A percentile compares a stretch with the other conserved stretches of the same genome.
These are phyloP conservation scores for Persicaria maculosa DNA, from an alignment of 148 eudicot genomes.

Conservation along the genomic window DNA sequence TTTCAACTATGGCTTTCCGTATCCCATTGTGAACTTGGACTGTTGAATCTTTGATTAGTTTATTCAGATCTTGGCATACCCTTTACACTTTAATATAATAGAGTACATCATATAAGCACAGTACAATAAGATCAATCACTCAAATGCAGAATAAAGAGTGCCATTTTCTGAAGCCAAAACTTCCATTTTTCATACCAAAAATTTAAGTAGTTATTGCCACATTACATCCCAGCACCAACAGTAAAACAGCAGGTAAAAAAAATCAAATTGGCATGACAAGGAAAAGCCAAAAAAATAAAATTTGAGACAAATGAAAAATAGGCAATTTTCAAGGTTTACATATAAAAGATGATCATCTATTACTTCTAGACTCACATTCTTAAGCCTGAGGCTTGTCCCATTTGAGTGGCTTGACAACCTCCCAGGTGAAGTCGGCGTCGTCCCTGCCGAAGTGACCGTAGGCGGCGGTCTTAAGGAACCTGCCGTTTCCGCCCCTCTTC, in stretches of 20 bases:
- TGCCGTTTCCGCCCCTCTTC: slow-evolving; percentile 32
- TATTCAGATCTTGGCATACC: no score
- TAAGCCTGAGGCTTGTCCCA: slow-evolving; percentile 43
- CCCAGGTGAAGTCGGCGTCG: slow-evolving; percentile 46
- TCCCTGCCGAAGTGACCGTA: slow-evolving; percentile 49
- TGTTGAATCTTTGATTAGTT: no score
- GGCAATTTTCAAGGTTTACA: background rate
- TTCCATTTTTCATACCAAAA: slow-evolving; percentile 5
- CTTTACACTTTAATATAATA: no score
- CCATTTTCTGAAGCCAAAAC: slow-evolving; percentile 1
- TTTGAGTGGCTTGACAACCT: slow-evolving; percentile 45
- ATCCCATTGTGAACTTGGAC: no score
- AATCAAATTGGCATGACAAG: slow-evolving; percentile 6
- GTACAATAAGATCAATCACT: background rate
- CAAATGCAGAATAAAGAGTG: background rate
- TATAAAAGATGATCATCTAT: background rate
- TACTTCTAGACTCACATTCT: background rate
- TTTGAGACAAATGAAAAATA: slow-evolving; percentile 5
- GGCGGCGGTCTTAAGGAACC: slow-evolving; percentile 46
- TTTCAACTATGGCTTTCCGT: no score
- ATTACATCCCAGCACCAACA: slow-evolving; percentile 10
- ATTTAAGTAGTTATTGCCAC: slow-evolving; percentile 11
- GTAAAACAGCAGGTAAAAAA: background rate
- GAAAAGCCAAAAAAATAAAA: slow-evolving; percentile 1
- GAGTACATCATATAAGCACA: no score